Evolutionary conservation across 2,329 filamentous ascomycete species (phyloP), one percentile per base, ranked within the genome.

Genomic region (Nigrospora oryzae): DNA sequence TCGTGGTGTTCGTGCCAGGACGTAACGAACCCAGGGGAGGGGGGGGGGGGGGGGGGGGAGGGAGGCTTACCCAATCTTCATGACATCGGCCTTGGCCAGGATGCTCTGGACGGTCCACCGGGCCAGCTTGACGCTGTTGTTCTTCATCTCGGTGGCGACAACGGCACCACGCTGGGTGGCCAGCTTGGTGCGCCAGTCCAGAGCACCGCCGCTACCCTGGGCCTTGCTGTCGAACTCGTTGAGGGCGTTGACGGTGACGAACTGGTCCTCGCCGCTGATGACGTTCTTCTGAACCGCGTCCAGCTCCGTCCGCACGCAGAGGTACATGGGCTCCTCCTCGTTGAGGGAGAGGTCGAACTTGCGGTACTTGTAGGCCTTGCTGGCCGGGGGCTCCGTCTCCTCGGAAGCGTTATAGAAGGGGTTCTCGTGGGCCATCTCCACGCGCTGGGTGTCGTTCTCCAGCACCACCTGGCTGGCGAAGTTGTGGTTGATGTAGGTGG

Each of bases 211-310:
- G 54, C 87, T 88, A 56, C 93, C 93, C 65, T 94, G 90, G 19
- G 93, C 93, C 75, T 95, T 96, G 81, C 82, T 89, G 73, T 98
- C 93, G 63, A 97, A 98, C 74, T 98, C 93, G 75, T 98, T 98
- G 56, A 98, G 83, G 4, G 93, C 93, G 74, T 96, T 94, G 70
- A 98, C 83, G 35, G 86, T 87, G 59, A 98, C 66, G 70, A 83
- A 84, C 68, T 96, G 90, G 67, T 97, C 89, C 57, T 95, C 89
- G 61, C 89, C 89, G 61, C 77, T 89, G 67, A 89, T 88, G 61
- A 84, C 84, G 75, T 95, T 95, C 83, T 95, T 96, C 69, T 95
- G 81, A 30, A 96, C 86, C 16, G 93, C 91, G 62, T 98, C 93
- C 47, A 97, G 74, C 74, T 98, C 93, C 33, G 93, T 94, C 57